Base-by-base conservation (phyloP, 2,329 filamentous ascomycete species). In the Fusarium sp. region DNA sequence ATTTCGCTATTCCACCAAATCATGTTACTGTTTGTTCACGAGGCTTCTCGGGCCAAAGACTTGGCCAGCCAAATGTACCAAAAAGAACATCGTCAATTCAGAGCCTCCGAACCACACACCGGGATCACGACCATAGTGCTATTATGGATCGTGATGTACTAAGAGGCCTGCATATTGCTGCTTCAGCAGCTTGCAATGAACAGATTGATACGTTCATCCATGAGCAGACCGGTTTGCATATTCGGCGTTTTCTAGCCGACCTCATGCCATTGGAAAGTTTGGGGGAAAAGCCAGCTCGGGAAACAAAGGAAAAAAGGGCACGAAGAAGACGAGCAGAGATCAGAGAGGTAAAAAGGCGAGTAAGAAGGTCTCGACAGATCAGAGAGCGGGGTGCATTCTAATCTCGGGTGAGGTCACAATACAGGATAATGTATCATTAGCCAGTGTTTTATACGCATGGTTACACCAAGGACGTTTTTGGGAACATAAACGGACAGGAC, bases 141-240 rank as follows among this genome's bases (percentile, higher is more conserved):
- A 81, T 86, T 30, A 76, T 75, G 24, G 83, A 88, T 70, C 79
- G 80, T 45, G 84, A 87, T 70, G 82, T 89, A 5, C 79, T 88
- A 48, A 79, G 82, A 50, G 87, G 86, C 0, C 76, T 89, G 13
- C 83, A 85, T 61, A 81, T 88, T 39, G 86, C 85, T 7, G 82
- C 84, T 30, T 83, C 83, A 7, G 87, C 86, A 13, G 86, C 86
- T 6, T 87, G 85, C 49, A 83, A 88, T 56, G 82, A 85, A 56
- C 77, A 82, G 35, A 80, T 87, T 3, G 85, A 89, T 71, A 79
- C 80, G 0, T 83, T 83, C 73, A 83, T 89, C 54, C 78, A 81
- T 28, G 76, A 82, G 22, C 81, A 82, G 62, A 87, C 85, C 1
- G 87, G 87, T 0, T 71, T 86, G 24, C 78, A 83, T 15, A 81